Base-by-base conservation (phyloP, 371 early-diverging fungal genomes). In the Chytridiales sp. region DNA sequence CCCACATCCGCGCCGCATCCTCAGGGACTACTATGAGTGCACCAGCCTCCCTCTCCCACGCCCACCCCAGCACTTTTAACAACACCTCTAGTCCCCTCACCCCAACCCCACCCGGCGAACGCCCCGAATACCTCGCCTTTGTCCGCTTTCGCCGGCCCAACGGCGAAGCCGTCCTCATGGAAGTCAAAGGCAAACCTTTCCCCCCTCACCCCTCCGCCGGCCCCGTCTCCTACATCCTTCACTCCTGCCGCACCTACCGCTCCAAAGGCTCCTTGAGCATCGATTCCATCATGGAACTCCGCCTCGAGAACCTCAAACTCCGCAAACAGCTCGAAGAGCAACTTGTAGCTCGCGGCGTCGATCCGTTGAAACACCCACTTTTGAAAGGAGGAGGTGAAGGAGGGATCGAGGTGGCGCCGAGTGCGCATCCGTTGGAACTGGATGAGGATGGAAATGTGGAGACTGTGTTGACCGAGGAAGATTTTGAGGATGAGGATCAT, bases 251-350 rank as follows among this genome's bases (percentile, higher is more conserved):
- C 17, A 61, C 62, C 34, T 66, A 67, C 44, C 55, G 61, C 38
- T 38, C 59, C 24, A 47, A 38, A 22, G 61, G 39, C 29, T 61
- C 68, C 21, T 19, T 51, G 26, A 39, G 62, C 19, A 31, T 71
- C 21, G 68, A 71, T 59, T 61, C 61, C 40, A 51, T 71, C 30
- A 27, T 71, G n/a, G 72, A 71, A 36, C 59, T 59, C 13, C 67
- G 68, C 17, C 62, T 71, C 31, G 65, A 67, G 39, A 71, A 63
- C 40, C 42, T 67, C 13, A 57, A 62, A 43, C 40, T 71, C 19
- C 56, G 65, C 24, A 38, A 55, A 30, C 58, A 40, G 38, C 55
- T 67, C 31, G 60, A 66, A 29, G 40, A 50, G 2, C 42, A 34
- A 6, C 32, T 70, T 27, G 50, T 58, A 1, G 48, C 46, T 21